Evolutionary conservation across 1,284 basidiomycete genomes (phyloP).

Genomic region (Puccinia triticina): DNA sequence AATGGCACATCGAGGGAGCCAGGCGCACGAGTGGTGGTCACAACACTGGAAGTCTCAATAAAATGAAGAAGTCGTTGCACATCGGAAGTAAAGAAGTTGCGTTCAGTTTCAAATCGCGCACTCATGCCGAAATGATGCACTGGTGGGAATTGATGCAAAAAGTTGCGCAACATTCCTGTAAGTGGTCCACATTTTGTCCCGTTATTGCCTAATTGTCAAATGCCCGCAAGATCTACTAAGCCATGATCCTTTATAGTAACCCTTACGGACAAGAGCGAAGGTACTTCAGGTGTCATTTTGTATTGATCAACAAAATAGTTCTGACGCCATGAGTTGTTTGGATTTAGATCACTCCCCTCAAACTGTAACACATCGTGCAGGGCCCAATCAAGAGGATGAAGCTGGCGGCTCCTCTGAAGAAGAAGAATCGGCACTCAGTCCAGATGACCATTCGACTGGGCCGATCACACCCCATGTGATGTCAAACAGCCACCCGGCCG

Average conservation of each 20-base stretch:
- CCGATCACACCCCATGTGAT: slow-evolving; percentile 25
- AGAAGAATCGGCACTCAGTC: slow-evolving; percentile 36
- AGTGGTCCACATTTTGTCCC: background rate
- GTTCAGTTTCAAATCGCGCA: slow-evolving; percentile 55
- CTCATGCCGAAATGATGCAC: slow-evolving; percentile 55
- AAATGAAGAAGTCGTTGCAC: slow-evolving; percentile 56
- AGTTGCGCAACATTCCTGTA: slow-evolving; percentile 34
- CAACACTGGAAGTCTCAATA: slow-evolving; percentile 48
- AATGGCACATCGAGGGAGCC: slow-evolving; percentile 55
- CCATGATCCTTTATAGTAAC: background rate
- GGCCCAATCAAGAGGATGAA: slow-evolving; percentile 18
- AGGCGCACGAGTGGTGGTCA: slow-evolving; percentile 40
- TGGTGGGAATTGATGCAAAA: slow-evolving; percentile 56
- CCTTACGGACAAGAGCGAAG: slow-evolving; percentile 16
- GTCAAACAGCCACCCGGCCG: background rate
- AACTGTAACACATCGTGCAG: slow-evolving; percentile 28
- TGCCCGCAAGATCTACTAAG: background rate
- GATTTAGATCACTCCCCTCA: background rate
- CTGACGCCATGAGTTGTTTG: background rate
- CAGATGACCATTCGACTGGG: slow-evolving; percentile 37
- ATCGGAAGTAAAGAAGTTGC: slow-evolving; percentile 56
- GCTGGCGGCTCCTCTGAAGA: slow-evolving; percentile 47
- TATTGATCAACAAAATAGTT: background rate
- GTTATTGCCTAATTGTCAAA: background rate
- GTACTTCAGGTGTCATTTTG: slow-evolving; percentile 8